Conservation (phyloP, 2,329 filamentous ascomycete species). For the Fusarium austroafricanum region DNA sequence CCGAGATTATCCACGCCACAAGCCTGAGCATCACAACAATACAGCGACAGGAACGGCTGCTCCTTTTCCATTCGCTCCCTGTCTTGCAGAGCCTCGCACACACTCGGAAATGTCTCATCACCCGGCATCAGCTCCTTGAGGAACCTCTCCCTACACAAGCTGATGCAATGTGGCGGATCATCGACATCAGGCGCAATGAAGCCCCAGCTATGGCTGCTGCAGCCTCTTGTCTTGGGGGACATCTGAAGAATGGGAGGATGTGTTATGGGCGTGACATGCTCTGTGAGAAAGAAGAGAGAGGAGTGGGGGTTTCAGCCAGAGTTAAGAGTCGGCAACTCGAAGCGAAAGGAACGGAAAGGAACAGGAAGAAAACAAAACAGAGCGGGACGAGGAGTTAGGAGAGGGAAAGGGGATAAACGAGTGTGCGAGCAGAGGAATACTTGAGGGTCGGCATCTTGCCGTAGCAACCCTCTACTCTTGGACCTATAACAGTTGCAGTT, state of each 20-base stretch:
- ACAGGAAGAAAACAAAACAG: constrained; percentile 5
- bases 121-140: constrained; percentile 45
- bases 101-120: constrained; percentile 47
- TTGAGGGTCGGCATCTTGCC: constrained; percentile 19
- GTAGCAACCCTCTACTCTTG: not conserved
- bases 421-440: constrained; percentile 8
- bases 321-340: constrained; percentile 39
- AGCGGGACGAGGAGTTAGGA: constrained; percentile 8
- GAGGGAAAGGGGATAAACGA: constrained; percentile 12
- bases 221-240: constrained; percentile 30
- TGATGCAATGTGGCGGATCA: constrained; percentile 52
- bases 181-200: constrained; percentile 46
- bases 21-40: constrained; percentile 63
- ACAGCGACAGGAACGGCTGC: constrained; percentile 57
- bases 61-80: constrained; percentile 41
- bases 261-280: constrained; percentile 28
- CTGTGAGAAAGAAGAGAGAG: constrained; percentile 6
- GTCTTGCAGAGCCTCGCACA: constrained; percentile 51
- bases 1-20: constrained; percentile 60
- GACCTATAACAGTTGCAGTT: not conserved
- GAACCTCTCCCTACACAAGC: constrained; percentile 50
- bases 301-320: constrained; percentile 37
- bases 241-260: not conserved
- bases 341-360: constrained; percentile 16
- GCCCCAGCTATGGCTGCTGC: constrained; percentile 46